phyloP scores from a whole-genome alignment of 2,329 filamentous ascomycete species.

The Penicillium italicum region DNA sequence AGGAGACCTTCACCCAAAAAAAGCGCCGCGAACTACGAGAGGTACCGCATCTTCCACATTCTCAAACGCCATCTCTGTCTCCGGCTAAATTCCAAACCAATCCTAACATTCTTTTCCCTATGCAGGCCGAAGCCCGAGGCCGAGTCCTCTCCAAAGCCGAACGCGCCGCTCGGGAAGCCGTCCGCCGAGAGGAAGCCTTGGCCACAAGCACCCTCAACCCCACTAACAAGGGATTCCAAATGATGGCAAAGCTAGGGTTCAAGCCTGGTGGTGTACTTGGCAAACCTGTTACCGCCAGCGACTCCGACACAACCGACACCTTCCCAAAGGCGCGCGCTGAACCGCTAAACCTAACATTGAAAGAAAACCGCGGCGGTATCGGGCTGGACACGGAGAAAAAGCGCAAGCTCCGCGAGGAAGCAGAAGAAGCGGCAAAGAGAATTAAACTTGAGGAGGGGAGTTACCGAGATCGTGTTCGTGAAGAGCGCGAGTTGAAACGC shows the following conservation, averaged over 20 bases:
- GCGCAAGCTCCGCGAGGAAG: conserved; percentile 65
- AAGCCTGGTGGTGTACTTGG: conserved; percentile 71
- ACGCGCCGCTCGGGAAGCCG: conserved; percentile 68
- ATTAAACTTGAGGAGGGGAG: conserved; percentile 63
- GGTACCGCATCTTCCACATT: conserved; percentile 28
- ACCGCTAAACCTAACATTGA: conserved; percentile 72
- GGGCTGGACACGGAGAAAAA: conserved; percentile 81
- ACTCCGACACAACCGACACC: conserved; percentile 1
- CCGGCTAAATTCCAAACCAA: conserved; percentile 47
- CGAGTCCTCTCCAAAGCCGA: conserved; percentile 74
- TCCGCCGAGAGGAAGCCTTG: conserved; percentile 70
- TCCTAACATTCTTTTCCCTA: conserved; percentile 4
- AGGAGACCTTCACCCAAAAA: conserved; percentile 62
- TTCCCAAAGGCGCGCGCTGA: conserved; percentile 53
- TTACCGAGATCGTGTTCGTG: conserved; percentile 68
- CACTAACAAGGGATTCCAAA: conserved; percentile 81
- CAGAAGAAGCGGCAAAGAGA: conserved; percentile 57
- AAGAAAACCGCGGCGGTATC: conserved; percentile 77
- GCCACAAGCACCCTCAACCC: conserved; percentile 68
- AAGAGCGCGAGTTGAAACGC: conserved; percentile 65
- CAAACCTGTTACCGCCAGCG: conserved; percentile 46
- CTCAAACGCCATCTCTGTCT: conserved; percentile 36
- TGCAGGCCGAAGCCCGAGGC: conserved; percentile 62
- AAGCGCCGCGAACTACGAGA: conserved; percentile 53
- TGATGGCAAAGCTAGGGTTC: conserved; percentile 98